Base-by-base conservation (phyloP, 345 rosid species). In the Psidium guajava region DNA sequence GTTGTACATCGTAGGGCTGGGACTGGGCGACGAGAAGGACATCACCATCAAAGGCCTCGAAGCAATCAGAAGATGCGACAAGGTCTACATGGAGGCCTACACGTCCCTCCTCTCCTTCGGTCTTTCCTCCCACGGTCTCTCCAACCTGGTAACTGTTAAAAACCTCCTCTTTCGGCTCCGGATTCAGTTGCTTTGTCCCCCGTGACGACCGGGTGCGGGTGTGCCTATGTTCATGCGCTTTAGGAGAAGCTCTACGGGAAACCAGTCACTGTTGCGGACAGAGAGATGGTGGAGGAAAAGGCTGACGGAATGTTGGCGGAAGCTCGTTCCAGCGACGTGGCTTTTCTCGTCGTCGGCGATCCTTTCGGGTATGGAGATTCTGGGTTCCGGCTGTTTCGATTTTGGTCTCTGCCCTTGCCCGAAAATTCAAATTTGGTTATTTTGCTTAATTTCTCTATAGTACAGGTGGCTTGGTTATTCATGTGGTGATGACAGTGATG, bases 21-120 rank as follows among this genome's bases (percentile, higher is more conserved):
- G 99, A 74, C 89, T 95, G 87, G 98, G 98, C 6, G 92, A 95
- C 77, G 98, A 96, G 88, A 95, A 88, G 52, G 98, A 96, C 86
- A 92, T 96, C 50, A 95, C 98, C 20, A 75, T 96, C 61, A 91
- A 91, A 91, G 99, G 99, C 53, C 86, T 95, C 25, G 98, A 96
- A 27, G 97, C 98, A 0, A 94, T 95, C 58, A 90, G 91, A 82
- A 95, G 89, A 86, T 96, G 95, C 69, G 95, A 93, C 86, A 94
- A 94, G 86, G 92, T 95, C 47, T 96, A 92, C 91, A 93, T 95
- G 86, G 99, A 96, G 92, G 98, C 98, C 82, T 96, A 96, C 88
- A 96, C 99, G 85, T 95, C 99, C 83, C 96, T 96, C 86, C 93
- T 95, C 88, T 95, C 96, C 61, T 97, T 95, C 28, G 98, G 98